phyloP scores from a whole-genome alignment of 2,329 filamentous ascomycete genomes.

The Fusarium abutilonis region DNA sequence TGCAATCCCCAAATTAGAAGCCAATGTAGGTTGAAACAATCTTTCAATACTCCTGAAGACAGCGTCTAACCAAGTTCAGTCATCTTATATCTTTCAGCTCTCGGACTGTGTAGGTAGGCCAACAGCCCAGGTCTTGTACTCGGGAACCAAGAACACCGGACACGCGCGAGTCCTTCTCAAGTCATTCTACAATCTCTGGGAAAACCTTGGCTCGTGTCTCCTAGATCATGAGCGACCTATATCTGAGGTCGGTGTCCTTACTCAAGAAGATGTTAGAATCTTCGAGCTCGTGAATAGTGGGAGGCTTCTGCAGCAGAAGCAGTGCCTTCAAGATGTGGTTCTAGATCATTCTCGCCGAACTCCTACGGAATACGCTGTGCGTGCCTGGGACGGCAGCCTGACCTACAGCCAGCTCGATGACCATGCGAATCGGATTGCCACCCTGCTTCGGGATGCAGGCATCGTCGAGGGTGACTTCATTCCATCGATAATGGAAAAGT shows the following conservation, averaged over 20 bases:
- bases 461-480: slow-evolving; percentile 14
- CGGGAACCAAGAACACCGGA: slow-evolving; percentile 2
- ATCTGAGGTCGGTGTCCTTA: slow-evolving; percentile 2
- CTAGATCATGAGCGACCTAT: background rate
- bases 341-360: slow-evolving; percentile 1
- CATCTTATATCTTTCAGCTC: background rate
- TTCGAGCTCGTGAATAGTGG: slow-evolving; percentile 8
- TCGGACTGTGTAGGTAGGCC: background rate
- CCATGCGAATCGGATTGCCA: slow-evolving; percentile 9
- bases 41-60: background rate
- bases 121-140: slow-evolving; percentile 9
- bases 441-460: slow-evolving; percentile 7
- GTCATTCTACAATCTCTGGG: slow-evolving; percentile 7
- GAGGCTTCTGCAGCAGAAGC: slow-evolving; percentile 1
- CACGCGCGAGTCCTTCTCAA: slow-evolving; percentile 9
- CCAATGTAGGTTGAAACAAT: background rate
- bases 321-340: slow-evolving; percentile 8
- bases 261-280: slow-evolving; percentile 1
- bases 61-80: background rate
- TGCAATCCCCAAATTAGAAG: background rate
- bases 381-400: slow-evolving; percentile 13
- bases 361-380: slow-evolving; percentile 5
- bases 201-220: background rate
- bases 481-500: slow-evolving; percentile 17
- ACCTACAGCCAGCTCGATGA: slow-evolving; percentile 19